Evolutionary conservation across 2,329 filamentous ascomycete species (phyloP).

Genomic region (Dothideomycetes sp.): DNA sequence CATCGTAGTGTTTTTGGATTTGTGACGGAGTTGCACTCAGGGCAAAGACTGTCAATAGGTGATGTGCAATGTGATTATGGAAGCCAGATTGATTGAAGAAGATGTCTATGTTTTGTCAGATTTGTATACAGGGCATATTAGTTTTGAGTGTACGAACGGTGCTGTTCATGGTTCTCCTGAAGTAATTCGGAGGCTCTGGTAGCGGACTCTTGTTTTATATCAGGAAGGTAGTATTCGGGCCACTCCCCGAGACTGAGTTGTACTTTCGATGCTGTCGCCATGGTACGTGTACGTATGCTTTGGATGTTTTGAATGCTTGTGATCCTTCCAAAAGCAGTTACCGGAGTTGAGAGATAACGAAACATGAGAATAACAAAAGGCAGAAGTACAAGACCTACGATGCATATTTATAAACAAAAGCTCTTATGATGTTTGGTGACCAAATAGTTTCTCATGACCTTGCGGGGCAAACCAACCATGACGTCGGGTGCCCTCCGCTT

Average conservation of each 20-base stretch:
- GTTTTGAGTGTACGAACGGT: conserved; percentile 32
- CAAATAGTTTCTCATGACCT: too few species aligned
- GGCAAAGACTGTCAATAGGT: conserved; percentile 66
- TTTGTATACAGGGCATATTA: background rate
- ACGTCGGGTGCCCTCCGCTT: too few species aligned
- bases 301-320: too few species aligned
- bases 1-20: conserved; percentile 56
- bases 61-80: conserved; percentile 76
- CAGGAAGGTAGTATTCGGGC: conserved; percentile 39
- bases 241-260: conserved; percentile 36
- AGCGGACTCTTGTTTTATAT: conserved; percentile 50
- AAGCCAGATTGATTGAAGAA: conserved; percentile 70
- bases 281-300: too few species aligned
- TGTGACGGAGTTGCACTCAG: conserved; percentile 55
- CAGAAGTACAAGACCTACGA: too few species aligned
- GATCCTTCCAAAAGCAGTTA: too few species aligned
- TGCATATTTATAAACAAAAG: too few species aligned
- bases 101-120: conserved; percentile 41
- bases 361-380: too few species aligned
- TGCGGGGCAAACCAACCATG: too few species aligned
- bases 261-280: conserved; percentile 41
- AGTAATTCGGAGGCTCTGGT: conserved; percentile 57
- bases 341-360: too few species aligned
- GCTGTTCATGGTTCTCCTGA: conserved; percentile 63
- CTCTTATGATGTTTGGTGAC: too few species aligned